Evolutionary conservation across 495 filamentous ascomycete genomes (phyloP), one percentile per base, ranked within the genome.

Genomic region (Hypomontagnella monticulosa): DNA sequence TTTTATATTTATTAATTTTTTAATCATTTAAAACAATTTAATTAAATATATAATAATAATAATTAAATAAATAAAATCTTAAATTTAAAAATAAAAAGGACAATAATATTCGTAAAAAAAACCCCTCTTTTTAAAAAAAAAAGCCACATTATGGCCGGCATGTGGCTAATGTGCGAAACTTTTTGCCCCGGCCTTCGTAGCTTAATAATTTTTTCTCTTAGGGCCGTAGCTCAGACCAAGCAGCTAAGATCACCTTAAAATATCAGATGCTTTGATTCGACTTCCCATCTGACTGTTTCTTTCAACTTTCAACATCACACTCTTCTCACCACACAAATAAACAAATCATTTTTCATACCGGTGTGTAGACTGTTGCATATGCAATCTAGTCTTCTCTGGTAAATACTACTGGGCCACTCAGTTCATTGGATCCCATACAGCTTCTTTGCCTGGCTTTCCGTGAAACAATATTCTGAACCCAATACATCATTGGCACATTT

Each of bases 181-280:
- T n/a, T n/a, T n/a, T n/a, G n/a, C n/a, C n/a, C n/a, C n/a, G n/a
- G n/a, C n/a, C n/a, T n/a, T n/a, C n/a, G n/a, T n/a, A 68, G 59
- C 57, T 53, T 62, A 58, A 62, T 61, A 15, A 42, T 42, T 60
- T 51, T 56, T 56, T 57, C 57, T 23, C 36, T 48, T 59, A 63
- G 41, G 66, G 60, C 54, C 59, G 18, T 33, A 57, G 37, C 49
- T 63, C 18, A 43, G 49, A 50, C 50, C 36, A 63, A 57, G 27
- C 20, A 49, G 19, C 23, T 36, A 58, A 62, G 58, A 59, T 38
- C 38, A 50, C 14, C 38, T 62, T 36, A 62, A 27, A 27, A 27
- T 27, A 27, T 27, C 23, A 27, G 47, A 40, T 62, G 33, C 20
- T 65, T 52, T 23, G 34, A 59, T 34, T 18, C 48, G 32, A 33